Percentiles rank a stretch among this genome's conserved stretches.
Conservation (phyloP, 129 eudicot species). For the Erigeron canadensis region DNA sequence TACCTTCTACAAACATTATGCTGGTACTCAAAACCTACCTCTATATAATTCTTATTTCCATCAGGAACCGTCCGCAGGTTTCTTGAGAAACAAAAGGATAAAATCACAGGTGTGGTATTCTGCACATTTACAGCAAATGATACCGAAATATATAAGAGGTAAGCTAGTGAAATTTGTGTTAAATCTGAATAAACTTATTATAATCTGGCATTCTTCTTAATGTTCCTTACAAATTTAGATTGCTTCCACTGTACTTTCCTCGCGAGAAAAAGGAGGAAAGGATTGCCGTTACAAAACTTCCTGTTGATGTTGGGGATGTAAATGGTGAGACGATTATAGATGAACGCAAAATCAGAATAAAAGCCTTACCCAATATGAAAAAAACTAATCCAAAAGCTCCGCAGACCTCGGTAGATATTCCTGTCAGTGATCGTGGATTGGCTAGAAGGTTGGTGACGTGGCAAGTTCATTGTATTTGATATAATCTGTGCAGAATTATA, state of each 20-base stretch:
- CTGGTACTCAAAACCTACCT: conserved; percentile 7
- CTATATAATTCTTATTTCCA: conserved; percentile 13
- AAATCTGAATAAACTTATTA: background rate
- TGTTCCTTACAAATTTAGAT: conserved; percentile 36
- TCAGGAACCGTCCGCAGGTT: conserved; percentile 97
- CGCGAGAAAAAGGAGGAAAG: conserved; percentile 92
- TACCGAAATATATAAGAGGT: conserved; percentile 96
- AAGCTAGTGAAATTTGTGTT: conserved; percentile 13
- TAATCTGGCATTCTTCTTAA: background rate
- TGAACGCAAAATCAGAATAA: conserved; percentile 94
- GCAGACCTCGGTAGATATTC: conserved; percentile 60
- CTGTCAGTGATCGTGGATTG: conserved; percentile 66
- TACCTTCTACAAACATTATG: conserved; percentile 3
- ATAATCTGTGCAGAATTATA: background rate
- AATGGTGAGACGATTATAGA: conserved; percentile 94
- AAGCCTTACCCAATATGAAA: conserved; percentile 80
- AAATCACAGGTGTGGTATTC: conserved; percentile 73
- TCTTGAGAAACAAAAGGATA: conserved; percentile 95
- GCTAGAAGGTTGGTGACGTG: conserved; percentile 65
- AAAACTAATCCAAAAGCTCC: conserved; percentile 54
- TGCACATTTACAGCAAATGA: conserved; percentile 77
- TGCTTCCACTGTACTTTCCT: conserved; percentile 97
- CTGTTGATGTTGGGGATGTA: conserved; percentile 99
- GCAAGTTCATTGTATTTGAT: background rate
- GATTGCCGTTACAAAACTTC: conserved; percentile 80